Conservation (phyloP, 2,329 filamentous ascomycete species). For the Aspergillus sp. region DNA sequence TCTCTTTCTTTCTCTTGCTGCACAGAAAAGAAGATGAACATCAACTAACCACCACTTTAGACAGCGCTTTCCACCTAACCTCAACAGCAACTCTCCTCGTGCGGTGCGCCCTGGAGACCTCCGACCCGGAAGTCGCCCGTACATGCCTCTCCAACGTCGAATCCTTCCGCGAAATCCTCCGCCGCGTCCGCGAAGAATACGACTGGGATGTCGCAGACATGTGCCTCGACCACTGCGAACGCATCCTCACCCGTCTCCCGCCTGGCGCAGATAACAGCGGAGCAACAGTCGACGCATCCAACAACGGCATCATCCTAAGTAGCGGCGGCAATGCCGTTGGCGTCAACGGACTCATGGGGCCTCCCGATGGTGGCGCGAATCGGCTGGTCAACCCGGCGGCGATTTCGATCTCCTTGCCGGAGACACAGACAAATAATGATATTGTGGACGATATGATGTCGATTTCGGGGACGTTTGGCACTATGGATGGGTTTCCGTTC, state of each 20-base stretch:
- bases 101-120: conserved; percentile 57
- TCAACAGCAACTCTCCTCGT: conserved; percentile 59
- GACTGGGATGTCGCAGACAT: conserved; percentile 62
- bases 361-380: conserved; percentile 20
- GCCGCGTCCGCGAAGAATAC: conserved; percentile 53
- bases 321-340: conserved; percentile 3
- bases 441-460: conserved; percentile 54
- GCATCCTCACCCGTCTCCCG: conserved; percentile 48
- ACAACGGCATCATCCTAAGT: neutral
- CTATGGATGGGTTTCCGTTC: conserved; percentile 52
- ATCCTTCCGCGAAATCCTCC: conserved; percentile 53
- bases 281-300: conserved; percentile 1
- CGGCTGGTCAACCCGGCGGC: conserved; percentile 44
- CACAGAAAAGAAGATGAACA: too few species aligned
- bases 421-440: conserved; percentile 51
- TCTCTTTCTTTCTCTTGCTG: neutral
- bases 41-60: conserved; percentile 26
- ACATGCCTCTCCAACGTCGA: conserved; percentile 54
- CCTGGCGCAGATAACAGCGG: conserved; percentile 29
- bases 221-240: conserved; percentile 56
- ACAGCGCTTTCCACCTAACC: conserved; percentile 58
- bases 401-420: conserved; percentile 47
- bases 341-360: conserved; percentile 23
- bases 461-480: conserved; percentile 50
- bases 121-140: conserved; percentile 50